Base-by-base conservation (phyloP, 179 eudicot species). In the Vitellaria paradoxa region DNA sequence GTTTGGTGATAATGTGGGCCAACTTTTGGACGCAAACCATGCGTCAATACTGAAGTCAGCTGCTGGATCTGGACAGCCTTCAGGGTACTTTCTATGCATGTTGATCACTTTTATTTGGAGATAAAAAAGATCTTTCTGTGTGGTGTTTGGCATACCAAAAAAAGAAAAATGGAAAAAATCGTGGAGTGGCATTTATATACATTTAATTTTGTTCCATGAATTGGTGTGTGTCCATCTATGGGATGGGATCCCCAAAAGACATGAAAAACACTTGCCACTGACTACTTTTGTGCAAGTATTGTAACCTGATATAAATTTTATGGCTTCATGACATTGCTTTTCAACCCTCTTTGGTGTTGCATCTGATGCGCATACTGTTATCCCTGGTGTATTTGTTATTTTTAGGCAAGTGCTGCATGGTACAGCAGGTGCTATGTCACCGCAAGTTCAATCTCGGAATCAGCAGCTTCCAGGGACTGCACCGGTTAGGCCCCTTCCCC, bases 361-460 rank as follows among this genome's bases (percentile, higher is more conserved):
- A 45, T 62, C 68, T 74, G 57, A 45, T 62, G 69, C 69, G 14
- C n/a, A 21, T 62, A 42, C 45, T 24, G 47, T 75, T 50, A 53
- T 26, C 3, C 26, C 23, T 26, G 61, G n/a, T 37, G 20, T 53
- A 6, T 21, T 26, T 23, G 24, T 42, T 61, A 6, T 68, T 81
- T 83, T 68, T 86, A 94, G 99, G 84, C 99, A 92, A 89, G 91
- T 94, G 77, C 87, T 94, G 87, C 96, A 94, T 83, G 94, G 97
- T 79, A 70, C 97, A 78, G 91, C 94, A 64, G 94, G 97, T 78
- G 88, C 88, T 66, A 85, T 96, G 91, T 91, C 97, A 65, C 86
- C 97, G 0, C 98, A 91, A 84, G 85, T 96, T 68, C 94, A 89
- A 79, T 77, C 92, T 79, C 92, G 99, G 64, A 89, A 84, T 81